Conservation (phyloP, 1,139 yeast genomes). For the Protomyces inundatus region DNA sequence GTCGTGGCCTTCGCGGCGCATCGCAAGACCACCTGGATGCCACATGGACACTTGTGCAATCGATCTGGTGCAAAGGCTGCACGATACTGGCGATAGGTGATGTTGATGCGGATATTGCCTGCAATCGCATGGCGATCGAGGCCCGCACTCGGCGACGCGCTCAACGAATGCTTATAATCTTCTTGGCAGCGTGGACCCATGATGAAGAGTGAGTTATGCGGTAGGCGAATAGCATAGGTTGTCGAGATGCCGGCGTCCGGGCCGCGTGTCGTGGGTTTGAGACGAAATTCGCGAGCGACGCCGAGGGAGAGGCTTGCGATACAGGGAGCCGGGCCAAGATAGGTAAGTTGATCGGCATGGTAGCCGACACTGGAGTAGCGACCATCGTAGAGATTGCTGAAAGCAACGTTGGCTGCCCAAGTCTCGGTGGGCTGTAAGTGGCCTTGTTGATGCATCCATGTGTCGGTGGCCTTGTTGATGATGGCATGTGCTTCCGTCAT, state of each 20-base stretch:
- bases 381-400: conserved; percentile 53
- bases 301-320: conserved; percentile 66
- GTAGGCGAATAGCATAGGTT: conserved; percentile 46
- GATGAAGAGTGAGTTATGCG: conserved; percentile 59
- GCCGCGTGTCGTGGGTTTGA: conserved; percentile 37
- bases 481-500: conserved; percentile 44
- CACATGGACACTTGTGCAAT: conserved; percentile 52
- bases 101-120: conserved; percentile 51
- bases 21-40: conserved; percentile 28
- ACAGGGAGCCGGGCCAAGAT: conserved; percentile 63
- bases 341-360: conserved; percentile 68
- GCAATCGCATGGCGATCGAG: conserved; percentile 46
- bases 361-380: conserved; percentile 55
- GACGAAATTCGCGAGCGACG: conserved; percentile 54
- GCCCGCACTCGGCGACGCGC: conserved; percentile 35
- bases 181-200: conserved; percentile 80
- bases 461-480: conserved; percentile 35
- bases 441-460: neutral
- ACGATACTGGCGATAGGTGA: conserved; percentile 58
- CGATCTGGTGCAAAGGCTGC: conserved; percentile 38
- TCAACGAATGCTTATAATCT: conserved; percentile 55
- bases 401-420: conserved; percentile 53
- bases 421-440: conserved; percentile 31
- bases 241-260: conserved; percentile 33
- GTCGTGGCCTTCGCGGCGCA: neutral